Evolutionary conservation across 306 rosid species (phyloP).

Genomic region (Prinsepia uniflora): DNA sequence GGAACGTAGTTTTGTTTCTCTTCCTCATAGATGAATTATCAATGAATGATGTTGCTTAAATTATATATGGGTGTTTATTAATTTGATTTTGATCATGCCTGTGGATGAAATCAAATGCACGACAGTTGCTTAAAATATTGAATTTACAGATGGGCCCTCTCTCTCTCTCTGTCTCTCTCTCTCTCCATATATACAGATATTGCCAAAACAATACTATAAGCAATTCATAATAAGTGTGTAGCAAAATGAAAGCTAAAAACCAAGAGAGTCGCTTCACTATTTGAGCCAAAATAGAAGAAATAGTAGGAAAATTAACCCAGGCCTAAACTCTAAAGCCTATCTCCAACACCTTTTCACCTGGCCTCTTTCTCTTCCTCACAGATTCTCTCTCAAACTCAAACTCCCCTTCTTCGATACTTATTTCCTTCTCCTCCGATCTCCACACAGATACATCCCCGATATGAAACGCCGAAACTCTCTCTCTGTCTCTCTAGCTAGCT

Average conservation of each 20-base stretch:
- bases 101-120: slow-evolving; percentile 44
- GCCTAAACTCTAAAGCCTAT: slow-evolving; percentile 13
- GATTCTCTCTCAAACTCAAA: background rate
- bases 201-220: slow-evolving; percentile 19
- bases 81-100: slow-evolving; percentile 13
- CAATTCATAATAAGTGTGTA: slow-evolving; percentile 8
- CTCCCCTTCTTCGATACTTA: no score
- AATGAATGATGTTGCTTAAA: background rate
- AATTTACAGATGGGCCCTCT: slow-evolving; percentile 29
- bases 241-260: slow-evolving; percentile 24
- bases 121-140: slow-evolving; percentile 33
- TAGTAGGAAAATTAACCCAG: slow-evolving; percentile 8
- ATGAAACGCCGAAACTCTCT: background rate
- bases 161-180: no score
- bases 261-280: slow-evolving; percentile 39
- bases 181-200: background rate
- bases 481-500: background rate
- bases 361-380: slow-evolving; percentile 4
- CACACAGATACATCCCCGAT: no score
- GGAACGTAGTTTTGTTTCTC: background rate
- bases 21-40: background rate
- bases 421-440: no score
- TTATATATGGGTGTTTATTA: background rate
- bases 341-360: slow-evolving; percentile 18
- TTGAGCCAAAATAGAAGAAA: slow-evolving; percentile 35